phyloP scores from a whole-genome alignment of 805 yeast genomes.

The Zygosaccharomyces gambellarensis region DNA sequence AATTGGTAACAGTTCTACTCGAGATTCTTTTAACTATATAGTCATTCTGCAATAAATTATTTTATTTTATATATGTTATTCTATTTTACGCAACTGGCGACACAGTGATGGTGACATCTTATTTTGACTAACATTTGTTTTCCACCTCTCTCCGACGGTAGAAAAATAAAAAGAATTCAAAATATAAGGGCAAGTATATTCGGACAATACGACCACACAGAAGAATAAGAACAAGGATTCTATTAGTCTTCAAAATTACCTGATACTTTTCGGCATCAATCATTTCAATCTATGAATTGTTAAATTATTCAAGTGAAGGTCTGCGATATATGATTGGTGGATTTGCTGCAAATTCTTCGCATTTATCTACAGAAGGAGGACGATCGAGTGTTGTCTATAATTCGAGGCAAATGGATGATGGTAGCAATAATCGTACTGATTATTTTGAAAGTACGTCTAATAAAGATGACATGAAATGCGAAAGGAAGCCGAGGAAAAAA shows the following conservation, averaged over 20 bases:
- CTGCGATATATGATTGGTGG: not conserved
- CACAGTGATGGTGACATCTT: not conserved
- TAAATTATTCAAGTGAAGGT: not conserved
- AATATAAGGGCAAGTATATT: not conserved
- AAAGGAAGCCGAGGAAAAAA: constrained; percentile 33
- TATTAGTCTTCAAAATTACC: not conserved
- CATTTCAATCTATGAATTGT: not conserved
- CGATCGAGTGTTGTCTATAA: not conserved
- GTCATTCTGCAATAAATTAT: not conserved
- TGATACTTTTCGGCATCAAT: not conserved
- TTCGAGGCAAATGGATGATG: not conserved
- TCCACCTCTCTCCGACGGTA: constrained; percentile 10
- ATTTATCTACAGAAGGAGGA: not conserved
- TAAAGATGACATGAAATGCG: not conserved
- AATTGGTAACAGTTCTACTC: too few species aligned
- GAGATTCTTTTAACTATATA: not conserved
- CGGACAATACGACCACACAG: not conserved
- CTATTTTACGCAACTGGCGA: not conserved
- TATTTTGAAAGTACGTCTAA: not conserved
- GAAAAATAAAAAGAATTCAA: not conserved
- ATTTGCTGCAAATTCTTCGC: not conserved
- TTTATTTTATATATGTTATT: not conserved
- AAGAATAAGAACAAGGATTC: not conserved
- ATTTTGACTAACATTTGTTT: not conserved
- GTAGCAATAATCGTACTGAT: not conserved